Evolutionary conservation across 495 filamentous ascomycete genomes (phyloP).

Genomic region (Tuber magnatum): DNA sequence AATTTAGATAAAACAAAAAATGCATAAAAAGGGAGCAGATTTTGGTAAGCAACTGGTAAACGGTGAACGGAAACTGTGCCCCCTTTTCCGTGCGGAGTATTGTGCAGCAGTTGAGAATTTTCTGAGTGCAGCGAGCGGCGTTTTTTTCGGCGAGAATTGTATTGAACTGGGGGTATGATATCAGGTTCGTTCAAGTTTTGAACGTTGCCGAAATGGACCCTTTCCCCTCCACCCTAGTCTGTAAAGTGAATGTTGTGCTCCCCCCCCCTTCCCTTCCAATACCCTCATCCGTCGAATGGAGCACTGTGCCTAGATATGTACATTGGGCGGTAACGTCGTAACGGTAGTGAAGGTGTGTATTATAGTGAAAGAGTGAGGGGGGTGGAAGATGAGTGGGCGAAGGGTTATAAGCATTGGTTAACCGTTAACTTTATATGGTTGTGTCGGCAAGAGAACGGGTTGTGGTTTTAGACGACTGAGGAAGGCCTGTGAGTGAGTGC

Average conservation of each 20-base stretch:
- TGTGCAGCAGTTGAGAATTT: constrained; percentile 1
- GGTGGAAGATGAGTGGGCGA: background rate
- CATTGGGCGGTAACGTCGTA: background rate
- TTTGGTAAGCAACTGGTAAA: constrained; percentile 10
- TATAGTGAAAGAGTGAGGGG: background rate
- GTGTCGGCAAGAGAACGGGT: background rate
- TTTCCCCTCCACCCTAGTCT: background rate
- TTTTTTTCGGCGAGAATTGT: constrained; percentile 8
- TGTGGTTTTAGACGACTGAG: background rate
- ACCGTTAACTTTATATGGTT: constrained; percentile 17
- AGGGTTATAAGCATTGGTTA: background rate
- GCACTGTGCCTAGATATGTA: constrained; percentile 7
- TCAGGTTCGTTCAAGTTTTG: background rate
- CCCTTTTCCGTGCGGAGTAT: constrained; percentile 4
- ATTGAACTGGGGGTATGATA: constrained; percentile 9
- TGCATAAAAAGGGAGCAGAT: constrained; percentile 6
- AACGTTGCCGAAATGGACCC: background rate
- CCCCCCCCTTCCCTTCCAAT: background rate
- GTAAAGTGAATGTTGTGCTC: background rate
- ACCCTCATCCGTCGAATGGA: constrained; percentile 2
- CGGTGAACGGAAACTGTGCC: background rate
- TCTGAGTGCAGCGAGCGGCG: background rate
- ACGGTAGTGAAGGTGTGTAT: too few relatives aligned
- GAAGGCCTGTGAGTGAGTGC: background rate
- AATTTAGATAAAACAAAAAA: background rate